Evolutionary conservation across 2,329 filamentous ascomycete genomes (phyloP), one percentile per base, ranked within the genome.

Genomic region (Lachnellula willkommii): DNA sequence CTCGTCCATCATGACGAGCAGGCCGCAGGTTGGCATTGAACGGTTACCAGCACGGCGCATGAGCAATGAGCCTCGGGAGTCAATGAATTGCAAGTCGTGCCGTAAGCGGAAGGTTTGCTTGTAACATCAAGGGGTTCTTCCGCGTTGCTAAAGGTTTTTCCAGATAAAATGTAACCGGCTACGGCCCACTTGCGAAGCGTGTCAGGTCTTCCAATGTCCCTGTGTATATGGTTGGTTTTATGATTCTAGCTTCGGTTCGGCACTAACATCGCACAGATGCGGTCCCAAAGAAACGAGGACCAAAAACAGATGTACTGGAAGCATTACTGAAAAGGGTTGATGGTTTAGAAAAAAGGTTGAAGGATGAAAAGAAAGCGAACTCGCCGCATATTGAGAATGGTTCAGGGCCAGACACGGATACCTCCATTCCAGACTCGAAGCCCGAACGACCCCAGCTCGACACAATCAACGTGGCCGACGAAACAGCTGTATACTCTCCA

Each of bases 81-180:
- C 88, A 36, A 95, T 95, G 90, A 95, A 95, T 72, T 95, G 90
- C 83, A 95, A 95, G 73, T 94, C 89, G 55, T 95, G 90, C 77
- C 83, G 90, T 65, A 95, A 95, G 74, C 81, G 90, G 75, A 95
- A 95, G 86, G 90, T 93, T 73, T 48, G 75, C 58, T 26, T 1
- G 36, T 17, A n/a, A 15, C n/a, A 8, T 48, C 17, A 57, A 52
- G 52, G 15, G 66, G 52, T 55, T 65, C 45, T 62, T 63, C 53
- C 58, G 47, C 47, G n/a, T 42, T 36, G 40, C 63, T 66, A 53
- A 61, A 57, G 58, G 45, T 51, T 59, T 53, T 52, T 55, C 60
- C 66, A 95, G 90, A 95, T 95, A 75, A 95, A 95, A 76, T 95
- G 90, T 76, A 95, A 94, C 72, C 83, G 90, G 55, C 76, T 92